Evolutionary conservation across 768 basidiomycete species (phyloP).

Genomic region (Mycena metata): DNA sequence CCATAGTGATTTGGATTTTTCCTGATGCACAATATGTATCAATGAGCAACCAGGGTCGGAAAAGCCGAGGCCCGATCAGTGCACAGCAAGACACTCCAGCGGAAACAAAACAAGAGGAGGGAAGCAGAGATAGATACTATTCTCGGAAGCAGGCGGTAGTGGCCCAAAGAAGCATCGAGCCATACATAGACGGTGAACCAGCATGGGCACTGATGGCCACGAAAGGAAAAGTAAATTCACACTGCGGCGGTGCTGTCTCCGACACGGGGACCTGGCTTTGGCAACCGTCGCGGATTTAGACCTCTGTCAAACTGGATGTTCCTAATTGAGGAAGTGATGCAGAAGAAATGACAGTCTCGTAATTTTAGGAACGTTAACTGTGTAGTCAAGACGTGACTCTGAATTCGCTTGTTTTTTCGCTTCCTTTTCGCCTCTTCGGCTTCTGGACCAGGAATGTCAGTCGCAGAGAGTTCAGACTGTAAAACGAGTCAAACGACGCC

Average conservation of each 20-base stretch:
- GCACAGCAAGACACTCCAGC: not conserved
- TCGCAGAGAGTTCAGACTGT: not conserved
- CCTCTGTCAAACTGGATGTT: not conserved
- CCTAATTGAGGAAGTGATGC: not conserved
- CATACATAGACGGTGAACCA: not conserved
- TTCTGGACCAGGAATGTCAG: not conserved
- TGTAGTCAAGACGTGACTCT: not conserved
- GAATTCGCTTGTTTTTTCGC: not conserved
- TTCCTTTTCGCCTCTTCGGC: not conserved
- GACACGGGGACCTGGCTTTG: not conserved
- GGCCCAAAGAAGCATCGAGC: not conserved
- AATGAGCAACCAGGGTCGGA: too few species aligned
- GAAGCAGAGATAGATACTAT: not conserved
- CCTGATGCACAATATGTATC: too few species aligned
- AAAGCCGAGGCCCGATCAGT: too few species aligned
- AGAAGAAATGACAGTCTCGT: not conserved
- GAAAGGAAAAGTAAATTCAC: not conserved
- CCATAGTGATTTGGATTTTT: too few species aligned
- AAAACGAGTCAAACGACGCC: not conserved
- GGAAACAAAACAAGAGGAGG: not conserved
- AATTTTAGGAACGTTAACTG: slow-evolving; percentile 1
- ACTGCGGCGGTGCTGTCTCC: not conserved
- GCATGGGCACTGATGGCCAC: not conserved
- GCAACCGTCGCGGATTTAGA: too few species aligned
- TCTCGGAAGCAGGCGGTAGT: not conserved